A percentile compares a stretch with the other conserved stretches of the same genome.
phyloP scores from a whole-genome alignment of 805 yeast species.

The Phaffomyces opuntiae region DNA sequence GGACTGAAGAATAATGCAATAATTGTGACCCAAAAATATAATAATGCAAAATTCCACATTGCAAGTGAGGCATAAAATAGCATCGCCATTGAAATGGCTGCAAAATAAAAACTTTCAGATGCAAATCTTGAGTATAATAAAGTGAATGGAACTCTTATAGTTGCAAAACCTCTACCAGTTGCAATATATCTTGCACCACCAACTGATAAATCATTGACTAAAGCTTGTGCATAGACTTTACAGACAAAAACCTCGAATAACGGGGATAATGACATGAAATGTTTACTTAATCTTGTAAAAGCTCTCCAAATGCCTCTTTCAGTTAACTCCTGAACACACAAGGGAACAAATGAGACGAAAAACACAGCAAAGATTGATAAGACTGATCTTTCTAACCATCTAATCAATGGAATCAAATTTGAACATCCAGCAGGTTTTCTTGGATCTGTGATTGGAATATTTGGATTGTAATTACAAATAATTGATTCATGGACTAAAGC shows the following conservation, averaged over 20 bases:
- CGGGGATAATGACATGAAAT: constrained; percentile 66
- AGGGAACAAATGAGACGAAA: constrained; percentile 66
- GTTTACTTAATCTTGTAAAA: constrained; percentile 52
- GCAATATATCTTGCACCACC: constrained; percentile 83
- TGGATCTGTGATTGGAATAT: constrained; percentile 54
- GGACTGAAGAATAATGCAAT: constrained; percentile 51
- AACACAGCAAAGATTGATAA: constrained; percentile 70
- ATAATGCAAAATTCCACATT: constrained; percentile 52
- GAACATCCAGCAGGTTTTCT: constrained; percentile 64
- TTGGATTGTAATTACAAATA: constrained; percentile 53
- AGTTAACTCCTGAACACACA: constrained; percentile 68
- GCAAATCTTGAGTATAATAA: constrained; percentile 63
- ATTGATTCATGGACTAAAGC: constrained; percentile 55
- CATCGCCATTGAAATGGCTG: constrained; percentile 43
- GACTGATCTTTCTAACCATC: constrained; percentile 70
- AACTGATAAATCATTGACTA: constrained; percentile 57
- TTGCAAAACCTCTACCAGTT: constrained; percentile 80
- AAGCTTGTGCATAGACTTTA: constrained; percentile 65
- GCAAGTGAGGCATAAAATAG: constrained; percentile 50
- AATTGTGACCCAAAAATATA: constrained; percentile 60
- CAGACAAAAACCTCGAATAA: constrained; percentile 76
- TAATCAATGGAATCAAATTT: constrained; percentile 60
- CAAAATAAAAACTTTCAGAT: constrained; percentile 59
- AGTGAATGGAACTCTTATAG: constrained; percentile 61
- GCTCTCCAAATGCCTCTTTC: constrained; percentile 76